These are phyloP conservation scores for Xylariaceae sp. DNA, from an alignment of 2,329 filamentous ascomycete species.

Conservation along the genomic window DNA sequence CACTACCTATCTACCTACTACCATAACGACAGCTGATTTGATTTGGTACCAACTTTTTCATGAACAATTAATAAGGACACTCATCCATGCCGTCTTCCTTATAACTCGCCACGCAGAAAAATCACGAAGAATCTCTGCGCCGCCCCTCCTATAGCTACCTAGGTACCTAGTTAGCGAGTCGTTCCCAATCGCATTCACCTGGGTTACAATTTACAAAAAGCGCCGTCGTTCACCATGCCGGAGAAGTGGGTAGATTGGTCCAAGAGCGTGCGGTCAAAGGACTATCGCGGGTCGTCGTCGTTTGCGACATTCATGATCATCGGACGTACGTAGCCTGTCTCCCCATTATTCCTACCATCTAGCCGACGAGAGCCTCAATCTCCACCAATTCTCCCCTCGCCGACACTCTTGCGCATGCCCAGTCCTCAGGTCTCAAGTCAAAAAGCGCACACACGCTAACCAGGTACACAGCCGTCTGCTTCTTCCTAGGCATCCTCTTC, in stretches of 20 bases:
- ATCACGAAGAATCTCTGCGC: too few relatives aligned
- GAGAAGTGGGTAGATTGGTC: constrained; percentile 45
- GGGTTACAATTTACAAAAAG: background rate
- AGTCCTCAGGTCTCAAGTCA: background rate
- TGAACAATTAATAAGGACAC: too few relatives aligned
- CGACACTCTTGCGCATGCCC: background rate
- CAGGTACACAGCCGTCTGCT: constrained; percentile 64
- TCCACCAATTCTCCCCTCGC: too few relatives aligned
- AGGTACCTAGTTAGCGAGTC: background rate
- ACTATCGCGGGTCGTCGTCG: constrained; percentile 58
- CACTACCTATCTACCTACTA: too few relatives aligned
- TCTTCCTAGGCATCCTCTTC: constrained; percentile 98
- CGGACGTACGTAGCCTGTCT: constrained; percentile 61
- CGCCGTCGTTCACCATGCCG: constrained; percentile 22
- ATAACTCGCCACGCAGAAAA: too few relatives aligned
- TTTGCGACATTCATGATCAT: constrained; percentile 98
- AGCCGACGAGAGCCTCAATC: background rate
- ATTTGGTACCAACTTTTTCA: too few relatives aligned
- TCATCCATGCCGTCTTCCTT: too few relatives aligned
- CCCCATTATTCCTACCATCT: background rate
- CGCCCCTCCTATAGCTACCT: background rate
- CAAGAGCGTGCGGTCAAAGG: constrained; percentile 52
- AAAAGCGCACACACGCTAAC: background rate
- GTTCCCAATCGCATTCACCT: background rate
- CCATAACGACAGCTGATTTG: too few relatives aligned